Conservation (phyloP, 1,139 yeast genomes). For the Blastobotrys capitulatus region DNA sequence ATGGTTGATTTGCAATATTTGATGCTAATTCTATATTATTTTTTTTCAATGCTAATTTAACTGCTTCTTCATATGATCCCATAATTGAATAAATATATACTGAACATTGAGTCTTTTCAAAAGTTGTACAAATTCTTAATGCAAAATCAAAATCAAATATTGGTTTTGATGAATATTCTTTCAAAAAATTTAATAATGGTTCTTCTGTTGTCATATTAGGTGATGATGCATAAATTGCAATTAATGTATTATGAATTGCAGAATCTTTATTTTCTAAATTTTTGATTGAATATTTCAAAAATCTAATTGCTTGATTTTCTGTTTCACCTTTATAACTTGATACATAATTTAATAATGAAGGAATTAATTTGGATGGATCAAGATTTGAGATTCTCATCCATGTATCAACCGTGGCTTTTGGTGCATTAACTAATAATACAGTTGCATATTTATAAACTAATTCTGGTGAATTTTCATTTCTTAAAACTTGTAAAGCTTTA, state of each 20-base stretch:
- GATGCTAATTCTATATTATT: constrained; percentile 59
- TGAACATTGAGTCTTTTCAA: constrained; percentile 57
- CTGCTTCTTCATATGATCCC: constrained; percentile 74
- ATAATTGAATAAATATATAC: constrained; percentile 63
- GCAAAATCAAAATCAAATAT: constrained; percentile 61
- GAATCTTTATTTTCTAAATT: constrained; percentile 46
- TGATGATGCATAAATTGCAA: constrained; percentile 65
- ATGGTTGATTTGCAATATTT: constrained; percentile 49
- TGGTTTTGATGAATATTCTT: constrained; percentile 29
- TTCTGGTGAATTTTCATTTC: constrained; percentile 44
- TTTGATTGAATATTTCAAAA: constrained; percentile 54
- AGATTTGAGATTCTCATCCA: constrained; percentile 61
- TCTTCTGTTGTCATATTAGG: constrained; percentile 38
- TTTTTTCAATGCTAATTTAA: constrained; percentile 61
- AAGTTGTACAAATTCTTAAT: constrained; percentile 63
- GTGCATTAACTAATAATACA: constrained; percentile 59
- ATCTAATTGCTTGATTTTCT: constrained; percentile 59
- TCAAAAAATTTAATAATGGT: constrained; percentile 47
- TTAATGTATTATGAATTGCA: constrained; percentile 62
- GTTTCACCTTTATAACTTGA: constrained; percentile 35
- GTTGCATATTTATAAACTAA: constrained; percentile 64
- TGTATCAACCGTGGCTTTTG: constrained; percentile 64
- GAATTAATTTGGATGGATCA: constrained; percentile 59
- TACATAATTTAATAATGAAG: constrained; percentile 68
- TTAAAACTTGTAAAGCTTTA: constrained; percentile 59